Conservation (phyloP, 139 green algal genomes). For the Coccomyxa sp. region DNA sequence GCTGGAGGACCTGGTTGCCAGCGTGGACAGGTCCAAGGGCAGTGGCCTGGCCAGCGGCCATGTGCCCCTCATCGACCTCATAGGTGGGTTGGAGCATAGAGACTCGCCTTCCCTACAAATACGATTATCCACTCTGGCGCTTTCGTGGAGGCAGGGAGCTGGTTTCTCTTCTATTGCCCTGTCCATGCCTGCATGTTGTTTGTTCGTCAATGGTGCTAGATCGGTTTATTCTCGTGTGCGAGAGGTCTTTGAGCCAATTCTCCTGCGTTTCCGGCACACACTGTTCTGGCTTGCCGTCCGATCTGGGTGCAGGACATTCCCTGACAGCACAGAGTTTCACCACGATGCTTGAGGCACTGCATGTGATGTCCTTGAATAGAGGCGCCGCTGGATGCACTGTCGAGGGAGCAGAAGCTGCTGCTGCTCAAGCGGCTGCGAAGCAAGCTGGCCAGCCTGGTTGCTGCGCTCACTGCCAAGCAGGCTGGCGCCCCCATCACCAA, state of each 20-base stretch:
- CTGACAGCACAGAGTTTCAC: too few relatives aligned
- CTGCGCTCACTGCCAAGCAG: conserved; percentile 8
- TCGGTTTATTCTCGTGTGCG: too few relatives aligned
- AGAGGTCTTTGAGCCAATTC: too few relatives aligned
- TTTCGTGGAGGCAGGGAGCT: not conserved
- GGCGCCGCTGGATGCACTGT: conserved; percentile 28
- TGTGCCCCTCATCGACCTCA: conserved; percentile 9
- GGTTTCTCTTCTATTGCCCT: too few relatives aligned
- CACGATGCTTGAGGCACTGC: too few relatives aligned
- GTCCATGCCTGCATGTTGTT: too few relatives aligned
- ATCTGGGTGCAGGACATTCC: too few relatives aligned
- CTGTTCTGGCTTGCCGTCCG: too few relatives aligned
- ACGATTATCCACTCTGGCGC: too few relatives aligned
- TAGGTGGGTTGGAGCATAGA: not conserved
- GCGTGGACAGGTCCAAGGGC: conserved; percentile 8
- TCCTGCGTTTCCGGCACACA: too few relatives aligned
- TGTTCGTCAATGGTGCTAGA: too few relatives aligned
- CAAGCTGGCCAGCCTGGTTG: conserved; percentile 25
- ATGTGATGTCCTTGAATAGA: conserved; percentile 17
- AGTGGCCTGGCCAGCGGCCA: not conserved
- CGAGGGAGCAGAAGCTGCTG: conserved; percentile 34
- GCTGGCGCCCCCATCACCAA: not conserved
- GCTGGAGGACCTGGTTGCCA: conserved; percentile 34
- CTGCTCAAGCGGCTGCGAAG: conserved; percentile 52
- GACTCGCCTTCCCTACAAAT: not conserved